Evolutionary conservation across 108 stramenopile genomes (phyloP).

Genomic region (Aurantiochytrium sp.): DNA sequence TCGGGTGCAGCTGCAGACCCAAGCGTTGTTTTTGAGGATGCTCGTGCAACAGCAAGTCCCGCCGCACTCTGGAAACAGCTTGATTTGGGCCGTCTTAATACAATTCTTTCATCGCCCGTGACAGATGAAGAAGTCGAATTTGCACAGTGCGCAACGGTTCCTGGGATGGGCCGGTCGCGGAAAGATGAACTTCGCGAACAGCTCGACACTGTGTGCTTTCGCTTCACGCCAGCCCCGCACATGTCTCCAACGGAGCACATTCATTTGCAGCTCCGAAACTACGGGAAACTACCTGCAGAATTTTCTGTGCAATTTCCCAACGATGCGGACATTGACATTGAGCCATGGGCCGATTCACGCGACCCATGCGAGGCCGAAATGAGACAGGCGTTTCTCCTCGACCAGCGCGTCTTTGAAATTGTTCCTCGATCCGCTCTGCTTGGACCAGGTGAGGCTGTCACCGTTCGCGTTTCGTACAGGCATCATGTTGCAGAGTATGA

Average conservation of each 20-base stretch:
- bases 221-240: conserved; percentile 17
- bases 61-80: not conserved
- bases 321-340: conserved; percentile 3
- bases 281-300: not conserved
- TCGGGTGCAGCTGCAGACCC: not conserved
- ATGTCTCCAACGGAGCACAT: conserved; percentile 9
- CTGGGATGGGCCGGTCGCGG: not conserved
- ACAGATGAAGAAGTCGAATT: not conserved
- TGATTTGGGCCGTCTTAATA: not conserved
- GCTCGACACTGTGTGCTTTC: not conserved
- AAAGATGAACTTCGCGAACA: not conserved
- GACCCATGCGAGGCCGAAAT: not conserved
- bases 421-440: not conserved
- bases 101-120: not conserved
- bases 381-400: not conserved
- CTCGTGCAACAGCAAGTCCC: not conserved
- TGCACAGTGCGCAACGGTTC: not conserved
- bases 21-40: not conserved
- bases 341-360: conserved; percentile 4
- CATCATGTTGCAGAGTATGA: not conserved
- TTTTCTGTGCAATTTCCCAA: not conserved
- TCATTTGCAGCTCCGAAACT: not conserved
- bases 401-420: not conserved
- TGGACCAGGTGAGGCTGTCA: not conserved
- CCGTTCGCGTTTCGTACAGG: not conserved